phyloP scores from a whole-genome alignment of 1,284 basidiomycete genomes.

The Cystobasidium pallidum region DNA sequence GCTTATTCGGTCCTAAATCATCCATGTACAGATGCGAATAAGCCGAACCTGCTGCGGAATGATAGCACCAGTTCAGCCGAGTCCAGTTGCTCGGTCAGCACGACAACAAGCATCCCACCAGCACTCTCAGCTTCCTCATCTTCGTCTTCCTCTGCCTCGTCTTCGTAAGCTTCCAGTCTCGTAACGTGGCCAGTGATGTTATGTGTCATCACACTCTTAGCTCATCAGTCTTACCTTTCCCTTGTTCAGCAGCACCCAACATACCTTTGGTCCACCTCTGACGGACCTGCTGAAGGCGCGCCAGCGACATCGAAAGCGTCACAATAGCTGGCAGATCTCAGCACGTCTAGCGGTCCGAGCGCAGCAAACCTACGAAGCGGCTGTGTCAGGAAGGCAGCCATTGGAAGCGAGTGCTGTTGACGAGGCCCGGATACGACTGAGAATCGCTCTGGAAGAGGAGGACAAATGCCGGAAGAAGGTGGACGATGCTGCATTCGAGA shows the following conservation, averaged over 20 bases:
- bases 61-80: constrained; percentile 31
- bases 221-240: background rate
- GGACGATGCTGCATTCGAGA: constrained; percentile 24
- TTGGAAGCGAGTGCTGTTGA: constrained; percentile 6
- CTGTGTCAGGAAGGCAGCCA: constrained; percentile 1
- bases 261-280: constrained; percentile 24
- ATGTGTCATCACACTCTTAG: background rate
- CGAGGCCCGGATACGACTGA: constrained; percentile 29
- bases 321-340: constrained; percentile 42
- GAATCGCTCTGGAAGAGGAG: constrained; percentile 40
- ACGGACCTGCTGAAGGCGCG: constrained; percentile 14
- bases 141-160: constrained; percentile 14
- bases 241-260: background rate
- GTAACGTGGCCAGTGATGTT: no score
- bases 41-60: constrained; percentile 23
- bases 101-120: constrained; percentile 2
- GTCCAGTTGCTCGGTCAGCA: constrained; percentile 8
- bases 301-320: constrained; percentile 25
- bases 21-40: constrained; percentile 15
- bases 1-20: no score
- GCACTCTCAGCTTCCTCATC: constrained; percentile 14
- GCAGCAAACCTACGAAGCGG: constrained; percentile 31
- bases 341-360: constrained; percentile 29
- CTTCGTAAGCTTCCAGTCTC: constrained; percentile 10
- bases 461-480: constrained; percentile 27